Evolutionary conservation across 177 flowering plant genomes (phyloP).

Genomic region (Vitis hybrid): DNA sequence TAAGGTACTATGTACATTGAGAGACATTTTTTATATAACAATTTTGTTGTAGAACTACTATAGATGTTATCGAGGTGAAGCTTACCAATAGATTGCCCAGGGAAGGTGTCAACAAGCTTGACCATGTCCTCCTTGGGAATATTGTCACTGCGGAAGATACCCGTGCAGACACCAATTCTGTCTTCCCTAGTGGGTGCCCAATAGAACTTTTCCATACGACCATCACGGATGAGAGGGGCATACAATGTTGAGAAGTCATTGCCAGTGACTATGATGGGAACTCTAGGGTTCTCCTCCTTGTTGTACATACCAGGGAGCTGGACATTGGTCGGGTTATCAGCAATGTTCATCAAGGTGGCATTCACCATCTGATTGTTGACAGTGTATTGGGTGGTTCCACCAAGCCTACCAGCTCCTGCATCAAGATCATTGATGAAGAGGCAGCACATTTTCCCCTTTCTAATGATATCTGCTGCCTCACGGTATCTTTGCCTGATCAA

Average conservation of each 20-base stretch:
- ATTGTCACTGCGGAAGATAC: slow-evolving; percentile 37
- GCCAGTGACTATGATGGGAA: slow-evolving; percentile 38
- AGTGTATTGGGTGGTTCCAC: slow-evolving; percentile 41
- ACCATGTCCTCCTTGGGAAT: slow-evolving; percentile 35
- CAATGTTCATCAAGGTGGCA: slow-evolving; percentile 45
- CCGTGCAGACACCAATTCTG: slow-evolving; percentile 43
- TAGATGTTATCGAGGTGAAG: neutral
- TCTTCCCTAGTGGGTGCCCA: slow-evolving; percentile 50
- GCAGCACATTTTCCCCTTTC: slow-evolving; percentile 44
- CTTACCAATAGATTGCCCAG: slow-evolving; percentile 50
- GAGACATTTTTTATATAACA: too few species aligned
- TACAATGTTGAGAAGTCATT: slow-evolving; percentile 46
- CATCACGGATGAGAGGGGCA: slow-evolving; percentile 50
- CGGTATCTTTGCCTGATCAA: slow-evolving; percentile 45
- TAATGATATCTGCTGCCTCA: slow-evolving; percentile 36
- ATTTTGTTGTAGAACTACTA: too few species aligned
- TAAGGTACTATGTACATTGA: too few species aligned
- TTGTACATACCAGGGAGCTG: slow-evolving; percentile 45
- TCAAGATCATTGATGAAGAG: slow-evolving; percentile 42
- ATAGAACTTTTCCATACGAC: slow-evolving; percentile 53
- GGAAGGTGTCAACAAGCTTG: slow-evolving; percentile 46
- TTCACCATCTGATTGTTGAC: slow-evolving; percentile 53
- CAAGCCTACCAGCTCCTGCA: slow-evolving; percentile 35
- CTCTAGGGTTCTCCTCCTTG: slow-evolving; percentile 41
- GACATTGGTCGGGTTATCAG: slow-evolving; percentile 42